These are phyloP conservation scores for Gonapodya prolifera DNA, from an alignment of 192 early-diverging fungal species.

Conservation along the genomic window DNA sequence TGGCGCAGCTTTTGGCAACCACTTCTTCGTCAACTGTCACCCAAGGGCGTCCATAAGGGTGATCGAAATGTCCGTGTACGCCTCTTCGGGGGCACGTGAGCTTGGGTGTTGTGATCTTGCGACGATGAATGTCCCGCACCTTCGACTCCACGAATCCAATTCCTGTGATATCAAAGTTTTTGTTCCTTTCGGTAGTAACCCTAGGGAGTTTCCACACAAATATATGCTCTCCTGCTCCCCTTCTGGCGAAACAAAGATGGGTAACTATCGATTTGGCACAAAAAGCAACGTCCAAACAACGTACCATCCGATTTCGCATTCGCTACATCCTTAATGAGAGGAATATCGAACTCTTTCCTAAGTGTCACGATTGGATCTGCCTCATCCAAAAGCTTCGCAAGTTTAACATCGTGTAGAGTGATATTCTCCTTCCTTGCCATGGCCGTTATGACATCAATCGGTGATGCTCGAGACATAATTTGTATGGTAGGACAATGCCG, in stretches of 20 bases:
- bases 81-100: too few species aligned
- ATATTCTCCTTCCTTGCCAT: constrained; percentile 8
- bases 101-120: too few species aligned
- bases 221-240: constrained; percentile 35
- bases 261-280: not conserved
- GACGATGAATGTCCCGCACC: too few species aligned
- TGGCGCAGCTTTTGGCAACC: constrained; percentile 51
- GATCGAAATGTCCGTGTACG: constrained; percentile 80
- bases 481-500: too few species aligned
- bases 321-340: constrained; percentile 33
- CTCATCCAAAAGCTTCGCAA: constrained; percentile 48
- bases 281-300: constrained; percentile 2
- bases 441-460: not conserved
- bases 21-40: constrained; percentile 66
- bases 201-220: constrained; percentile 91
- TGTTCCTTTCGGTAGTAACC: constrained; percentile 64
- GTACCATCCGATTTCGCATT: not conserved
- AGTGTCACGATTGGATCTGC: constrained; percentile 40
- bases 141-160: constrained; percentile 64
- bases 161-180: constrained; percentile 66
- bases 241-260: constrained; percentile 6
- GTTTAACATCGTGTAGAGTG: constrained; percentile 17
- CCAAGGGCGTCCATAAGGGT: constrained; percentile 75
- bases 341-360: constrained; percentile 60
- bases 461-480: not conserved